These are phyloP conservation scores for Massarina eburnea DNA, from an alignment of 2,329 filamentous ascomycete species.

Conservation along the genomic window DNA sequence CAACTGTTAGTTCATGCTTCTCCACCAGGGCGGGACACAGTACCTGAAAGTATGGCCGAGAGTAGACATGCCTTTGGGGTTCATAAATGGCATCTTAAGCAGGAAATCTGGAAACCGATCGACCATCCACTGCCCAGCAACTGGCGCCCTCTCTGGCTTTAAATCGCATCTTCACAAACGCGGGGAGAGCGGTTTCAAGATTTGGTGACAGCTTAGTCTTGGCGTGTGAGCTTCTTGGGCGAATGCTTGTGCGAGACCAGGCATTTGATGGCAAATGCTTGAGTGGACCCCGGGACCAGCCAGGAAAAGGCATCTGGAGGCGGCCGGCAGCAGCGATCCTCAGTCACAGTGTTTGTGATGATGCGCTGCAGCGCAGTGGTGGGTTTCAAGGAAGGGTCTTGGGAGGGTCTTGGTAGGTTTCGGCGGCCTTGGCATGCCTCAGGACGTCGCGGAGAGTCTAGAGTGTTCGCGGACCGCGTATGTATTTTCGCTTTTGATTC, in stretches of 20 bases:
- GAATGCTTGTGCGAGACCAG: slow-evolving; percentile 14
- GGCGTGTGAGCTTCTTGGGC: slow-evolving; percentile 13
- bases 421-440: slow-evolving; percentile 15
- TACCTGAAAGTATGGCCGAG: slow-evolving; percentile 40
- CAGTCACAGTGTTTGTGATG: slow-evolving; percentile 4
- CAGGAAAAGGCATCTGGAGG: slow-evolving; percentile 1
- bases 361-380: not conserved
- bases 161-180: slow-evolving; percentile 3
- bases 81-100: slow-evolving; percentile 42
- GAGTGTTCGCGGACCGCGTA: not conserved
- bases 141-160: slow-evolving; percentile 3
- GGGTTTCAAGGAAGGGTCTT: slow-evolving; percentile 12
- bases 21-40: not conserved
- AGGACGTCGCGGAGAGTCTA: slow-evolving; percentile 4
- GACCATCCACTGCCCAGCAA: slow-evolving; percentile 23
- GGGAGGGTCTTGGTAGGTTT: slow-evolving; percentile 9
- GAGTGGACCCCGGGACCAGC: slow-evolving; percentile 1
- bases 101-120: slow-evolving; percentile 26
- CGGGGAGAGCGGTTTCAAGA: slow-evolving; percentile 14
- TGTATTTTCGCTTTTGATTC: not conserved
- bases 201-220: slow-evolving; percentile 8
- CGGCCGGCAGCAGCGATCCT: slow-evolving; percentile 4
- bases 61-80: slow-evolving; percentile 31
- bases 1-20: slow-evolving; percentile 14
- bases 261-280: slow-evolving; percentile 9